These are phyloP conservation scores for Filobasidium wieringae DNA, from an alignment of 768 basidiomycete genomes.

Conservation along the genomic window DNA sequence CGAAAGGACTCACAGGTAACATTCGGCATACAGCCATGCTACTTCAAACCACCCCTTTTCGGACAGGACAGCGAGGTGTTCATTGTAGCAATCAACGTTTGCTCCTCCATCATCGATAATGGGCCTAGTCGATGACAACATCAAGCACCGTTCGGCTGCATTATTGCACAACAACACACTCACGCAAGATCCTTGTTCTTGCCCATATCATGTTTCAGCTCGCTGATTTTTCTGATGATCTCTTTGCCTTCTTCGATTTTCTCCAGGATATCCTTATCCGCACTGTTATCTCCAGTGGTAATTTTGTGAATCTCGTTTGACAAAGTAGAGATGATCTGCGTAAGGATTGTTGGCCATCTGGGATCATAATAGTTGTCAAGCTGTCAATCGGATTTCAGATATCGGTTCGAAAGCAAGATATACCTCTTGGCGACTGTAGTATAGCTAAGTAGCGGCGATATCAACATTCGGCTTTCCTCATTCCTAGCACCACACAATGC, in stretches of 20 bases:
- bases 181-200: conserved; percentile 60
- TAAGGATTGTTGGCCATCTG: conserved; percentile 68
- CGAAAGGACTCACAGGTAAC: conserved; percentile 35
- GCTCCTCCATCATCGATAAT: conserved; percentile 66
- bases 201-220: conserved; percentile 80
- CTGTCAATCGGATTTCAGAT: not conserved
- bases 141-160: not conserved
- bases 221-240: conserved; percentile 61
- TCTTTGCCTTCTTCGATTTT: conserved; percentile 60
- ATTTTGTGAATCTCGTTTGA: conserved; percentile 58
- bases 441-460: conserved; percentile 16
- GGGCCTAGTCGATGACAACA: conserved; percentile 42
- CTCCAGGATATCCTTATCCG: conserved; percentile 31
- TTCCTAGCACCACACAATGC: too few relatives aligned
- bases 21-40: conserved; percentile 97
- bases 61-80: conserved; percentile 46
- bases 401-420: not conserved
- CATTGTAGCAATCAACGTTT: conserved; percentile 63
- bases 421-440: conserved; percentile 27
- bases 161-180: conserved; percentile 2
- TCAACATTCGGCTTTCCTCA: not conserved
- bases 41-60: conserved; percentile 71
- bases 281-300: conserved; percentile 26
- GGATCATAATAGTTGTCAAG: not conserved
- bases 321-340: conserved; percentile 63